These are phyloP conservation scores for Aegilops tauschii DNA, from an alignment of 176 grass and related monocot genomes.

Conservation along the genomic window DNA sequence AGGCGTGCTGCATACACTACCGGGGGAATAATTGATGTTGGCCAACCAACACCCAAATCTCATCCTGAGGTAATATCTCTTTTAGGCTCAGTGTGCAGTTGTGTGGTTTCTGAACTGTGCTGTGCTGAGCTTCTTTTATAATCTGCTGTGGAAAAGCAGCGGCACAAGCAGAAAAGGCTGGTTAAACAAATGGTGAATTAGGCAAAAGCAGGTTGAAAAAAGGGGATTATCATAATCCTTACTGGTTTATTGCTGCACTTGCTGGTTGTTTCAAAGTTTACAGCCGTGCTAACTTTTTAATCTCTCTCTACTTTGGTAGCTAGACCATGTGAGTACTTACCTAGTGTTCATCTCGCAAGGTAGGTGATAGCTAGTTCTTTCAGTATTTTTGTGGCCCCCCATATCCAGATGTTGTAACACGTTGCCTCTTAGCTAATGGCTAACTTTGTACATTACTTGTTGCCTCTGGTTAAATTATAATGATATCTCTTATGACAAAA, in stretches of 20 bases:
- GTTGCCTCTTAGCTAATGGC: background rate
- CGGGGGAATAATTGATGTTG: slow-evolving; percentile 45
- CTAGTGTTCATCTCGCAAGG: background rate
- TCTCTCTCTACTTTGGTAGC: background rate
- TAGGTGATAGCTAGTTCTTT: background rate
- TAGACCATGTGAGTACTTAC: background rate
- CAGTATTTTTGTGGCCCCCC: background rate
- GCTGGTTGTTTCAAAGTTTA: background rate
- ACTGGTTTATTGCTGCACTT: background rate
- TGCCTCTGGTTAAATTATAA: background rate
- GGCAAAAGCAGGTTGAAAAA: background rate
- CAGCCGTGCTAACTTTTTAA: background rate
- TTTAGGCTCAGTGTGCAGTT: background rate
- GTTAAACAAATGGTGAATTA: background rate
- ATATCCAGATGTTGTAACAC: background rate
- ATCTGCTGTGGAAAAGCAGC: background rate
- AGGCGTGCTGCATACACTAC: slow-evolving; percentile 32
- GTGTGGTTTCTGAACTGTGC: background rate
- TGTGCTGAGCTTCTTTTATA: background rate
- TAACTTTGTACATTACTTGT: background rate
- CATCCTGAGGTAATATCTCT: slow-evolving; percentile 65
- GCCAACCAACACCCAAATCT: slow-evolving; percentile 68
- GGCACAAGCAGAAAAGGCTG: background rate
- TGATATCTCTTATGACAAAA: background rate
- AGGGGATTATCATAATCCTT: background rate